Conservation (phyloP, 1,284 basidiomycete genomes). For the Sanguinoderma infundibulare region DNA sequence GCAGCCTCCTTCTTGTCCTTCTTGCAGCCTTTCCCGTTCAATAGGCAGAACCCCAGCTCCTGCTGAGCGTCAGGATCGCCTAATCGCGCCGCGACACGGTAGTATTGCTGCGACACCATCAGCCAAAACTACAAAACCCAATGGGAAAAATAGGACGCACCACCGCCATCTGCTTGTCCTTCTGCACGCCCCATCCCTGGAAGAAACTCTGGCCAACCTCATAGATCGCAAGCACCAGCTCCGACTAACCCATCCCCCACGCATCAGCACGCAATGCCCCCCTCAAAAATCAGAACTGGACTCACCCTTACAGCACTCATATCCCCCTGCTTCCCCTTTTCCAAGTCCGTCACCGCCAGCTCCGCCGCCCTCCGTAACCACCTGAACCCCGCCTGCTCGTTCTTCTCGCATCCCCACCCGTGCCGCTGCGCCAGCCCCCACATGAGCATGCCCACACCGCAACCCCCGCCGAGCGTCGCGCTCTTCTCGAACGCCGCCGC, state of each 20-base stretch:
- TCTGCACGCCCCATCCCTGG: slow-evolving; percentile 87
- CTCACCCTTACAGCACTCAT: slow-evolving; percentile 50
- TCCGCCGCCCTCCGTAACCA: slow-evolving; percentile 87
- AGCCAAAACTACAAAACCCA: not conserved
- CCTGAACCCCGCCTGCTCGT: slow-evolving; percentile 78
- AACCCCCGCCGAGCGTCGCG: slow-evolving; percentile 79
- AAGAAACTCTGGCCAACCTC: slow-evolving; percentile 94
- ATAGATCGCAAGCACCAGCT: slow-evolving; percentile 88
- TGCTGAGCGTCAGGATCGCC: slow-evolving; percentile 89
- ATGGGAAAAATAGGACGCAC: slow-evolving; percentile 46
- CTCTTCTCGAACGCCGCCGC: slow-evolving; percentile 82
- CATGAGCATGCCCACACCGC: slow-evolving; percentile 91
- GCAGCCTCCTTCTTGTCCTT: slow-evolving; percentile 88
- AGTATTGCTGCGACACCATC: slow-evolving; percentile 67
- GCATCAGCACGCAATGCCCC: not conserved
- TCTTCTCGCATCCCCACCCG: slow-evolving; percentile 86
- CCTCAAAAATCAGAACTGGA: not conserved
- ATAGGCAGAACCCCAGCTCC: slow-evolving; percentile 83
- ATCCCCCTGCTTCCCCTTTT: slow-evolving; percentile 51
- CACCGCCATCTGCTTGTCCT: slow-evolving; percentile 87
- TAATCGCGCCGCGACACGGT: slow-evolving; percentile 80
- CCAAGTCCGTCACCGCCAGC: slow-evolving; percentile 78
- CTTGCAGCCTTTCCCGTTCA: slow-evolving; percentile 89
- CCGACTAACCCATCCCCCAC: slow-evolving; percentile 48
- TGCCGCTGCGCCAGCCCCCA: slow-evolving; percentile 88